Percentiles rank a stretch among this genome's conserved stretches.
Conservation (phyloP, 345 rosid genomes). For the Euphorbia pulcherrima region DNA sequence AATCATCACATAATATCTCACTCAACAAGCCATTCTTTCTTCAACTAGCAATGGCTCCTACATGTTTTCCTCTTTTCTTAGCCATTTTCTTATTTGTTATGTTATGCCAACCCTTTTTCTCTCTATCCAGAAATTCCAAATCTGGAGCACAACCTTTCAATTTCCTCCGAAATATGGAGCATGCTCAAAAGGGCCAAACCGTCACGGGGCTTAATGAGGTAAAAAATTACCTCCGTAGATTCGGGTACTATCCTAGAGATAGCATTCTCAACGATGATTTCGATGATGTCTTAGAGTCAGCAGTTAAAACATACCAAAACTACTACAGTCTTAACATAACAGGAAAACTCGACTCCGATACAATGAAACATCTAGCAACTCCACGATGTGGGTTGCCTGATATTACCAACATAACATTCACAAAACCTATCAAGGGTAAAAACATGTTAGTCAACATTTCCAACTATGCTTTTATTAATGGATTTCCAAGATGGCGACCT, state of each 20-base stretch:
- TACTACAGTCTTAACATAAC: slow-evolving; percentile 15
- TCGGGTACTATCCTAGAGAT: not conserved
- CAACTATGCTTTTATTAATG: slow-evolving; percentile 6
- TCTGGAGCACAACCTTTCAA: not conserved
- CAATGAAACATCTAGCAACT: slow-evolving; percentile 16
- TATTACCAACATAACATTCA: not conserved
- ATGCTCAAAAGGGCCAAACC: not conserved
- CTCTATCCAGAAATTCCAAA: not conserved
- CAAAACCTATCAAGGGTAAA: not conserved
- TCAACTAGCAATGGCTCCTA: not conserved
- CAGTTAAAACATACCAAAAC: slow-evolving; percentile 20
- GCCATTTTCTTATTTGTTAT: not conserved
- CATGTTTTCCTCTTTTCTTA: not conserved
- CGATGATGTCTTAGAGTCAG: slow-evolving; percentile 16
- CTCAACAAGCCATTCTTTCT: too few relatives aligned
- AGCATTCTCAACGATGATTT: slow-evolving; percentile 8
- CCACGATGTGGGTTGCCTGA: slow-evolving; percentile 30
- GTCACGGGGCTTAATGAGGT: not conserved
- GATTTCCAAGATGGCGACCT: slow-evolving; percentile 13
- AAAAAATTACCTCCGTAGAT: not conserved
- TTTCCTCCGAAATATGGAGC: not conserved
- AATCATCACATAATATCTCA: not conserved
- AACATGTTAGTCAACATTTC: slow-evolving; percentile 4
- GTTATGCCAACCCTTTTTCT: not conserved
- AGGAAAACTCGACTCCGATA: slow-evolving; percentile 19